Percentiles rank a stretch among this genome's conserved stretches.
Conservation (phyloP, 179 eudicot species). For the Carnegiea gigantea region DNA sequence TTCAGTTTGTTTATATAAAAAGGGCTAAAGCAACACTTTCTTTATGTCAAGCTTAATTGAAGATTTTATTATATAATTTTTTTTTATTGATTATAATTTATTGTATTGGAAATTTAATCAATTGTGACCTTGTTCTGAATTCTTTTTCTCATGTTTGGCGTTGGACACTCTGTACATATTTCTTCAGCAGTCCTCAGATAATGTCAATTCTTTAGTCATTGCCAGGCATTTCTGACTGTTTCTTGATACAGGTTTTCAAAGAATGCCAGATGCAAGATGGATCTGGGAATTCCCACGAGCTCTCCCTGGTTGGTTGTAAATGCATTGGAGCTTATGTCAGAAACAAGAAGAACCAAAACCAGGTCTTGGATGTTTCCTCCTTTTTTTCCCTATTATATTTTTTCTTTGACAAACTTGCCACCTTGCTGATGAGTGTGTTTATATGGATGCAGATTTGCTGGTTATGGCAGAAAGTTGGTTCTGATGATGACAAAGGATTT, state of each 20-base stretch:
- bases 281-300: slow-evolving; percentile 74
- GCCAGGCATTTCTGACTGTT: slow-evolving; percentile 2
- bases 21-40: background rate
- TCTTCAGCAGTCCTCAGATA: background rate
- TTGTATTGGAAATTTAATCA: background rate
- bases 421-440: slow-evolving; percentile 13
- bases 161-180: background rate
- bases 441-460: slow-evolving; percentile 74
- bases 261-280: slow-evolving; percentile 60
- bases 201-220: background rate
- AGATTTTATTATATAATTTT: background rate
- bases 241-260: slow-evolving; percentile 67
- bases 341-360: slow-evolving; percentile 95
- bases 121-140: background rate
- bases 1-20: background rate
- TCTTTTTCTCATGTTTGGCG: background rate
- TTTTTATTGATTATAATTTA: background rate
- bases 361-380: slow-evolving; percentile 43
- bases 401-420: background rate
- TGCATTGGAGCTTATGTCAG: slow-evolving; percentile 96
- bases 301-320: slow-evolving; percentile 79
- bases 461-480: slow-evolving; percentile 88
- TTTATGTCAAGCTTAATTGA: background rate
- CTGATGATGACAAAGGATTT: slow-evolving; percentile 79
- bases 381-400: background rate